Conservation (phyloP, 192 early-diverging fungal species). For the Coemansia javaensis region DNA sequence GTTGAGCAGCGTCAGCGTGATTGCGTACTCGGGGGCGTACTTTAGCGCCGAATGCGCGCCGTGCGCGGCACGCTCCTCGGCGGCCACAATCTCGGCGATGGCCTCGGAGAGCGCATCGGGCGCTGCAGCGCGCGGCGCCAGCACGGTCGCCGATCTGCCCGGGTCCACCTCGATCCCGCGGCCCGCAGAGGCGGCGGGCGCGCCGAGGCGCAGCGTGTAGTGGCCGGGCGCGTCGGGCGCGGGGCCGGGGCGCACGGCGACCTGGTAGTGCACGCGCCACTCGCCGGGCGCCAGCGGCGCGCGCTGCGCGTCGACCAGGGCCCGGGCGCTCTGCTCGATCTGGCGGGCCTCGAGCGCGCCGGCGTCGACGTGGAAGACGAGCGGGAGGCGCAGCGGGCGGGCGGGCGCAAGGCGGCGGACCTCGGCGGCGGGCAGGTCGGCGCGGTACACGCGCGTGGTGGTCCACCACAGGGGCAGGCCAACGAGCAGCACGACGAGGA, state of each 20-base stretch:
- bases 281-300: slow-evolving; percentile 5
- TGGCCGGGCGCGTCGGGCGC: slow-evolving; percentile 28
- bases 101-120: neutral
- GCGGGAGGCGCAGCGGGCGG: slow-evolving; percentile 14
- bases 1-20: slow-evolving; percentile 84
- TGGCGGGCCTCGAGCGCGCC: neutral
- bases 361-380: slow-evolving; percentile 26
- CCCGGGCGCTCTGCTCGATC: slow-evolving; percentile 5
- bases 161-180: slow-evolving; percentile 1
- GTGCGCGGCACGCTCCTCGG: slow-evolving; percentile 21
- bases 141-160: slow-evolving; percentile 4
- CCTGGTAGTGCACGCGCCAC: slow-evolving; percentile 16
- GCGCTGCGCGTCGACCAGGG: slow-evolving; percentile 12
- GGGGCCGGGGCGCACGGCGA: neutral
- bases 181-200: neutral
- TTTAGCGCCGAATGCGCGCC: slow-evolving; percentile 64
- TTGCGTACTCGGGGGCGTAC: slow-evolving; percentile 77
- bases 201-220: slow-evolving; percentile 23
- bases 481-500: slow-evolving; percentile 21
- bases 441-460: slow-evolving; percentile 48
- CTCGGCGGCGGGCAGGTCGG: slow-evolving; percentile 22
- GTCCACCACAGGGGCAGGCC: slow-evolving; percentile 52
- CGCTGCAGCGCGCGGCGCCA: slow-evolving; percentile 1
- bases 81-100: slow-evolving; percentile 15
- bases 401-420: slow-evolving; percentile 14